These are phyloP conservation scores for Herpetomonas samuelpessoai DNA, from an alignment of 208 protist genomes.

Conservation along the genomic window DNA sequence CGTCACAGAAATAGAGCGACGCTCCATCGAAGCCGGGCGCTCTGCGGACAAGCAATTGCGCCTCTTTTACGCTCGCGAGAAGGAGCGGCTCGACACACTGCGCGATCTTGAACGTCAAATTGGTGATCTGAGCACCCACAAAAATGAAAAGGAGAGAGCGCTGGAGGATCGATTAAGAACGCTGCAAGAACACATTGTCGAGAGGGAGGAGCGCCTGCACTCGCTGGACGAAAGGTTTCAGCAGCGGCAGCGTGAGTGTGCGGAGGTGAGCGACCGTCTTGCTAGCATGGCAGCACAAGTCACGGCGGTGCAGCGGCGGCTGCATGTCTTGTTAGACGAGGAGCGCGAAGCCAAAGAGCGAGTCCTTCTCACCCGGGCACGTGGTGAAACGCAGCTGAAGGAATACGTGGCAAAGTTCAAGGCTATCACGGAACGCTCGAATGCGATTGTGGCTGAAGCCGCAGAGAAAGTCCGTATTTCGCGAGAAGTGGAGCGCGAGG, in stretches of 20 bases:
- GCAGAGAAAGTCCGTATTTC: not conserved
- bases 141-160: too few relatives aligned
- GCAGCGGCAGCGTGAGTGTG: too few relatives aligned
- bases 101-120: not conserved
- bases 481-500: not conserved
- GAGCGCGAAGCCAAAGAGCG: not conserved
- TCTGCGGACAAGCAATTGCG: not conserved
- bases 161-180: too few relatives aligned
- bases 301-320: too few relatives aligned
- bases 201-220: too few relatives aligned
- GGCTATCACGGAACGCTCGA: not conserved
- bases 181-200: too few relatives aligned
- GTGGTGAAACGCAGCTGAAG: not conserved
- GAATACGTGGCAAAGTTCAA: not conserved
- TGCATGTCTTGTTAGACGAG: too few relatives aligned
- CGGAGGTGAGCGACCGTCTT: too few relatives aligned
- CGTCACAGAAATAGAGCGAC: not conserved
- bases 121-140: not conserved
- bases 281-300: too few relatives aligned
- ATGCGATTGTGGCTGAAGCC: not conserved
- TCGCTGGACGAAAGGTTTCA: too few relatives aligned
- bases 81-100: not conserved
- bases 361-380: not conserved
- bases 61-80: not conserved
- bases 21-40: not conserved